Base-by-base conservation (phyloP, 2,329 filamentous ascomycete species). In the Calonectria leucothoes region DNA sequence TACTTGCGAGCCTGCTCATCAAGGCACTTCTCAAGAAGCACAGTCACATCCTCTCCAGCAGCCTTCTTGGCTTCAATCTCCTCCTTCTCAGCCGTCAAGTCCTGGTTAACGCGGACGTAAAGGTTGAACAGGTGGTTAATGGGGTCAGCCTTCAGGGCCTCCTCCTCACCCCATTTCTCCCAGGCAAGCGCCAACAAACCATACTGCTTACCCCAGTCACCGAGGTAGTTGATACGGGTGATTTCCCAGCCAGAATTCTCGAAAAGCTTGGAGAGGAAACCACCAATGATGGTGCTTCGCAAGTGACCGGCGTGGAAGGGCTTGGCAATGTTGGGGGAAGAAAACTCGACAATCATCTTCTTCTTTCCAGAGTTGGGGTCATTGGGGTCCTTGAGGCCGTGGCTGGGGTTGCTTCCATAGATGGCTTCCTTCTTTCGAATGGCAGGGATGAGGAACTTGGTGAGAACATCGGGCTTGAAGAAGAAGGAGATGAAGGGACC, bases 291-390 rank as follows among this genome's bases (percentile, higher is more conserved):
- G 45, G 94, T 96, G 78, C 92, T 94, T 80, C 94, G 89, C 79
- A 95, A 86, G 83, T 96, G 94, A 15, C 93, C 93, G 48, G 93
- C 94, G 82, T 95, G 93, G 87, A 95, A 95, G 29, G 93, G 94
- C 85, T 96, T 96, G 57, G 94, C 94, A 73, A 97, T 95, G 83
- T 97, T 97, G 65, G 95, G 94, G 10, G 93, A 95, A 10, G 93
- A 95, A 84, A 96, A 97, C 81, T 97, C 94, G 79, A 97, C 90
- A 66, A 97, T 90, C 81, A 92, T 89, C 74, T 89, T 90, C 88
- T 94, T 94, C 79, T 87, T 87, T 74, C 90, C 91, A 72, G 89
- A 87, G 66, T 86, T 88, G 10, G 91, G 88, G 81, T 94, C 89
- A 27, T 87, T 85, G 45, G 90, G 88, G 80, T 95, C 91, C 76